Percentiles rank a stretch among this genome's conserved stretches.
These are phyloP conservation scores for Geosmithia flava DNA, from an alignment of 2,329 filamentous ascomycete species.

Conservation along the genomic window DNA sequence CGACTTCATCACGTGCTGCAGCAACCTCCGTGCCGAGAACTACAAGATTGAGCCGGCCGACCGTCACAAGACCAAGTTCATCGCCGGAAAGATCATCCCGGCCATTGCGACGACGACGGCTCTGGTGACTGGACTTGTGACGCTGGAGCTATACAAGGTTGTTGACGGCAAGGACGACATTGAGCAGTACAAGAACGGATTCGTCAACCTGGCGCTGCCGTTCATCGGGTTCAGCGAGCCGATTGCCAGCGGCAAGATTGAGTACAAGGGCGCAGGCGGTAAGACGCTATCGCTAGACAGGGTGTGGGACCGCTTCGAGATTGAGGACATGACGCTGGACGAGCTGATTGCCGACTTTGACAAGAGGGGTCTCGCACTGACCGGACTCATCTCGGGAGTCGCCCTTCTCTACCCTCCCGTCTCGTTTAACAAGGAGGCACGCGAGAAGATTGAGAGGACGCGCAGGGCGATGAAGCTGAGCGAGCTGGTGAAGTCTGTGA, in stretches of 20 bases:
- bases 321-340: conserved; percentile 71
- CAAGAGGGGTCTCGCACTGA: conserved; percentile 66
- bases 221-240: conserved; percentile 99
- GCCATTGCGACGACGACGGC: conserved; percentile 97
- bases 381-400: conserved; percentile 95
- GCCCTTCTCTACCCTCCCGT: conserved; percentile 70
- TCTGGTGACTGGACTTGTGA: conserved; percentile 83
- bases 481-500: conserved; percentile 75
- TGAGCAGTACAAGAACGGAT: conserved; percentile 98
- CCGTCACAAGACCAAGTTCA: conserved; percentile 97
- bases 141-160: conserved; percentile 92
- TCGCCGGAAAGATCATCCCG: conserved; percentile 98
- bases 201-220: conserved; percentile 88
- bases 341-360: conserved; percentile 78
- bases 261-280: conserved; percentile 67
- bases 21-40: conserved; percentile 92
- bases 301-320: conserved; percentile 95
- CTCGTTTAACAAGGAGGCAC: conserved; percentile 70
- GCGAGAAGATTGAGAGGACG: conserved; percentile 68
- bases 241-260: conserved; percentile 85
- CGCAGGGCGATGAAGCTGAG: conserved; percentile 74
- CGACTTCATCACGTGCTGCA: conserved; percentile 95
- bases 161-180: conserved; percentile 93
- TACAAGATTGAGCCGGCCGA: conserved; percentile 93
- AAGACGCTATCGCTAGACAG: conserved; percentile 74